Percentiles rank a stretch among this genome's conserved stretches.
Evolutionary conservation across 331 rosid genomes (phyloP).

Genomic region (Acacia concinna): DNA sequence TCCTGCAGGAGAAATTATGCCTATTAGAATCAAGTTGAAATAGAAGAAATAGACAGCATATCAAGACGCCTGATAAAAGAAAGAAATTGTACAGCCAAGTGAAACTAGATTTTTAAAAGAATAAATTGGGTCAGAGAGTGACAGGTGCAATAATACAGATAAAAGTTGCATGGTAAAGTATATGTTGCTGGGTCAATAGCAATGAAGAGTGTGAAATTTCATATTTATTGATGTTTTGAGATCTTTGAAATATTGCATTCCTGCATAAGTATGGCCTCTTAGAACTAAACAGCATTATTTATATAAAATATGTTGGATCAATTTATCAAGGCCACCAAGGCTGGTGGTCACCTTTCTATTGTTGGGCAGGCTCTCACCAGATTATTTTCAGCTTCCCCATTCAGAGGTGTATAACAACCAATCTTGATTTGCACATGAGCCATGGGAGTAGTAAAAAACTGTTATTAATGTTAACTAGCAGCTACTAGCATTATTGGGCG

Average conservation of each 20-base stretch:
- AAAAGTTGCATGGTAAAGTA: neutral
- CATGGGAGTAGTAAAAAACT: neutral
- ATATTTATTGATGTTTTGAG: neutral
- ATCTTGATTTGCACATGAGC: neutral
- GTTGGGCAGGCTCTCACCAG: neutral
- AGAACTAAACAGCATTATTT: neutral
- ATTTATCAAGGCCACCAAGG: neutral
- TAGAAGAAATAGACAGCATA: conserved; percentile 22
- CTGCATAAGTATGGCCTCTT: neutral
- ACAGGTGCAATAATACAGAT: conserved; percentile 11
- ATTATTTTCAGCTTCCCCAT: neutral
- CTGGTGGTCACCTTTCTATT: too few species aligned
- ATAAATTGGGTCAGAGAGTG: neutral
- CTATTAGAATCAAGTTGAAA: conserved; percentile 25
- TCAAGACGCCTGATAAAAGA: conserved; percentile 23
- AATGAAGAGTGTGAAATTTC: conserved; percentile 17
- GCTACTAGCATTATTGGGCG: neutral
- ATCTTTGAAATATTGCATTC: neutral
- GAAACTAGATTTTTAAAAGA: neutral
- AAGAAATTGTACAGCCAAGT: neutral
- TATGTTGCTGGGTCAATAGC: conserved; percentile 3
- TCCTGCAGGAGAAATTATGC: conserved; percentile 60
- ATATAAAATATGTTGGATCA: neutral
- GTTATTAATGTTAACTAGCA: neutral
- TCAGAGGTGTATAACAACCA: neutral